A percentile compares a stretch with the other conserved stretches of the same genome.
These are phyloP conservation scores for Hypoxylon fuscum DNA, from an alignment of 495 filamentous ascomycete species.

Conservation along the genomic window DNA sequence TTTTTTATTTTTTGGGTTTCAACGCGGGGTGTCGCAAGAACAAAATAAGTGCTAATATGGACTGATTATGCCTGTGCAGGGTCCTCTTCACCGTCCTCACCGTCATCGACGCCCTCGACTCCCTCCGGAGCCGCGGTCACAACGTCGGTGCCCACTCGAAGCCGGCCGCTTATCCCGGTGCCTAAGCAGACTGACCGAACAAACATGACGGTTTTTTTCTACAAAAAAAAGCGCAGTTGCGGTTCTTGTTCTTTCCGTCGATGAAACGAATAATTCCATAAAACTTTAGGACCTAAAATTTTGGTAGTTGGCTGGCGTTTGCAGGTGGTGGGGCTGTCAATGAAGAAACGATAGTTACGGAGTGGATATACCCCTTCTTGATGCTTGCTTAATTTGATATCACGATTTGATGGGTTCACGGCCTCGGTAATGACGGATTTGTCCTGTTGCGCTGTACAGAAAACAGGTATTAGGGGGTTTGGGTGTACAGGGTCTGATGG, in stretches of 20 bases:
- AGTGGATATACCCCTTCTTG: conserved; percentile 5
- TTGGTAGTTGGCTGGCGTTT: neutral
- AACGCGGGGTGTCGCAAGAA: too few species aligned
- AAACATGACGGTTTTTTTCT: neutral
- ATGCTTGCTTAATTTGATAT: neutral
- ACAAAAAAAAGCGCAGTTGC: too few species aligned
- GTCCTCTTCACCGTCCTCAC: conserved; percentile 50
- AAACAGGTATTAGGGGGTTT: too few species aligned
- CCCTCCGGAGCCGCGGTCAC: conserved; percentile 46
- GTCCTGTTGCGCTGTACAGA: too few species aligned
- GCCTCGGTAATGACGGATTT: too few species aligned
- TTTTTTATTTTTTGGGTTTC: too few species aligned
- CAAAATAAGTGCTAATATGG: neutral
- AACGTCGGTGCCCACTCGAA: conserved; percentile 26
- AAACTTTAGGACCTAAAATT: neutral
- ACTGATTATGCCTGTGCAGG: conserved; percentile 21
- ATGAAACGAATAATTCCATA: too few species aligned
- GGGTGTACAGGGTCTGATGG: too few species aligned
- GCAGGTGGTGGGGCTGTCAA: neutral
- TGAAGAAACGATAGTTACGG: neutral
- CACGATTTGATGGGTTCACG: neutral
- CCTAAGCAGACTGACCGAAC: conserved; percentile 22
- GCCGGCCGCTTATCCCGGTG: conserved; percentile 44
- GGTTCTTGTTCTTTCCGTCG: too few species aligned
- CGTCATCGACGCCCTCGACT: conserved; percentile 48